These are phyloP conservation scores for Margaritispora aquatica DNA, from an alignment of 495 filamentous ascomycete genomes.

Conservation along the genomic window DNA sequence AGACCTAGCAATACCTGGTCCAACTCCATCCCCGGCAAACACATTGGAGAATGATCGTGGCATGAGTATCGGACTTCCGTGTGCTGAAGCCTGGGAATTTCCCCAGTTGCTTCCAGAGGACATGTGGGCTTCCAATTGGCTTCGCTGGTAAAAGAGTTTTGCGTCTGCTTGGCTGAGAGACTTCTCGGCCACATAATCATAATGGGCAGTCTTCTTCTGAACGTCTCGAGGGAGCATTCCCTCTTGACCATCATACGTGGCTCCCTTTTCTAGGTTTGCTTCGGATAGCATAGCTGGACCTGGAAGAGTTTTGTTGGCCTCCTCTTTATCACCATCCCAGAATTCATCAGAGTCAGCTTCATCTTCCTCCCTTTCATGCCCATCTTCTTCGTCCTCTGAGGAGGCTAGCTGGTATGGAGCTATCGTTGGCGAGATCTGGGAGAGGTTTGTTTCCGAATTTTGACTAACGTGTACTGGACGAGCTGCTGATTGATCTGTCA, in stretches of 20 bases:
- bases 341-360: constrained; percentile 16
- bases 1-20: constrained; percentile 25
- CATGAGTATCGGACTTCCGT: constrained; percentile 44
- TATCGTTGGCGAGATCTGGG: background rate
- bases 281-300: constrained; percentile 16
- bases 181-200: constrained; percentile 84
- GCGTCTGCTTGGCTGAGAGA: constrained; percentile 86
- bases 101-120: constrained; percentile 38
- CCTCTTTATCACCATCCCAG: constrained; percentile 8
- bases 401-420: background rate
- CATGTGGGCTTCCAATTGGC: constrained; percentile 56
- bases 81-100: constrained; percentile 39
- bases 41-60: constrained; percentile 27
- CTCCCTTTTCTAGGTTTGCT: constrained; percentile 9
- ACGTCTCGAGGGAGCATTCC: constrained; percentile 69
- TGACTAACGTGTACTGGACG: background rate
- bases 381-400: constrained; percentile 25
- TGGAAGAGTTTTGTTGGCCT: constrained; percentile 23
- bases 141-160: constrained; percentile 90
- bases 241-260: constrained; percentile 27
- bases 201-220: constrained; percentile 73
- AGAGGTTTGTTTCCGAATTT: constrained; percentile 9
- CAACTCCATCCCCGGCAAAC: constrained; percentile 14
- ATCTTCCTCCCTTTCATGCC: constrained; percentile 15
- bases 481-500: background rate